Evolutionary conservation across 495 filamentous ascomycete species (phyloP).

Genomic region (Saxophila tyrrhenica): DNA sequence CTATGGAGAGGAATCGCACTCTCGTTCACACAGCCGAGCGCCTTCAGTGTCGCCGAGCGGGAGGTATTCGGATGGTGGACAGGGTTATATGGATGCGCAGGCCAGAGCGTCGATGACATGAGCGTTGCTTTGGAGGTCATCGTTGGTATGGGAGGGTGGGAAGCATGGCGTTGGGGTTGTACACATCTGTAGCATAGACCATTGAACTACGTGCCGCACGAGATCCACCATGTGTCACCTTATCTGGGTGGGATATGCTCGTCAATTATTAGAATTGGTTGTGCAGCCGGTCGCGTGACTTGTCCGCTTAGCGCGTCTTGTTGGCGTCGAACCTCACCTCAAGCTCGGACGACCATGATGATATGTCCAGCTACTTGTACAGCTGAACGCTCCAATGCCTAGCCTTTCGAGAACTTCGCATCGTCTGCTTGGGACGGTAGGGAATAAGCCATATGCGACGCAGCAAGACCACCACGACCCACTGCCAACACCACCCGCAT

Average conservation of each 20-base stretch:
- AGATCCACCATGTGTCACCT: too few relatives aligned
- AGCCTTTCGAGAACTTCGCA: background rate
- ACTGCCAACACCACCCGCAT: conserved; percentile 5
- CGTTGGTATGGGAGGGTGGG: background rate
- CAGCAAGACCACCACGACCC: conserved; percentile 8
- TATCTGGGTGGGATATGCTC: too few relatives aligned
- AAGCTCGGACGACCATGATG: too few relatives aligned
- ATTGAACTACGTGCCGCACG: too few relatives aligned
- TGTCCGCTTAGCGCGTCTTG: background rate
- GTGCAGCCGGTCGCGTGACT: too few relatives aligned
- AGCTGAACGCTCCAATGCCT: too few relatives aligned
- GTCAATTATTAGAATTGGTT: too few relatives aligned
- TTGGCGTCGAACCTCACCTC: background rate
- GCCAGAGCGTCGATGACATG: background rate
- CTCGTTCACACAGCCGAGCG: background rate
- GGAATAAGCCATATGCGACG: conserved; percentile 7
- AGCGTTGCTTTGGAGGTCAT: background rate
- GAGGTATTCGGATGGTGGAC: background rate
- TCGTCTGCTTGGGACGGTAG: background rate
- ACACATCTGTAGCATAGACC: background rate
- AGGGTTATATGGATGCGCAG: background rate
- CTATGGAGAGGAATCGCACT: background rate
- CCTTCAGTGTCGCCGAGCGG: background rate
- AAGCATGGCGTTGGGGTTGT: background rate
- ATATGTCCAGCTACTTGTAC: background rate